These are phyloP conservation scores for Actinomucor elegans DNA, from an alignment of 371 early-diverging fungal genomes.

Conservation along the genomic window DNA sequence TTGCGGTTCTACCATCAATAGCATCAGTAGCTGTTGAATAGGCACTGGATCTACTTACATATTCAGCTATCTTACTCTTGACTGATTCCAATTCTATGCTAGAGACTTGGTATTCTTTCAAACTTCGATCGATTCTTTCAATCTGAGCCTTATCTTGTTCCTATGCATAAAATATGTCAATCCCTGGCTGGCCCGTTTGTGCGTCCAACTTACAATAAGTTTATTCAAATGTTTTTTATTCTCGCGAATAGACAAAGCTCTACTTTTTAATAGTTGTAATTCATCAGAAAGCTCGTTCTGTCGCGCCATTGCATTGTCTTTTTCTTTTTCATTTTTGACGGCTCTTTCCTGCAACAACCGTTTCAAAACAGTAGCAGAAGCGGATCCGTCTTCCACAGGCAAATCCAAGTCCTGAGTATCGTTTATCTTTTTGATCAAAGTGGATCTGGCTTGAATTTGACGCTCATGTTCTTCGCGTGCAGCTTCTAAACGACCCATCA, in stretches of 20 bases:
- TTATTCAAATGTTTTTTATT: constrained; percentile 11
- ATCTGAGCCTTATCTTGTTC: constrained; percentile 9
- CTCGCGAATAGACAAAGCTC: constrained; percentile 15
- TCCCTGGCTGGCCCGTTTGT: too few species aligned
- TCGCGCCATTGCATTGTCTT: constrained; percentile 8
- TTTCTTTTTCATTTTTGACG: background rate
- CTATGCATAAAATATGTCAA: background rate
- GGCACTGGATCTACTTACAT: background rate
- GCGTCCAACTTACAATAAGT: constrained; percentile 6
- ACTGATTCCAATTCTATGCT: constrained; percentile 2
- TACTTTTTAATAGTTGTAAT: constrained; percentile 14
- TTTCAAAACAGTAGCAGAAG: background rate
- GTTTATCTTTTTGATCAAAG: constrained; percentile 13
- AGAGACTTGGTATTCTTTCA: constrained; percentile 1
- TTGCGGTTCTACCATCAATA: constrained; percentile 1
- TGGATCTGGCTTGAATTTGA: constrained; percentile 11
- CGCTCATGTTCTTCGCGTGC: constrained; percentile 13
- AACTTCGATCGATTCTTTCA: background rate
- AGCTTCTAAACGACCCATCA: constrained; percentile 19
- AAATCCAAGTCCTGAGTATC: background rate
- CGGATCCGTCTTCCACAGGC: background rate
- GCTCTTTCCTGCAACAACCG: background rate
- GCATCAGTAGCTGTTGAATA: background rate
- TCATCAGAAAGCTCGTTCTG: constrained; percentile 23
- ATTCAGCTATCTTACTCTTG: constrained; percentile 1